Evolutionary conservation across 495 filamentous ascomycete genomes (phyloP).

Genomic region (Pyronema domesticum): DNA sequence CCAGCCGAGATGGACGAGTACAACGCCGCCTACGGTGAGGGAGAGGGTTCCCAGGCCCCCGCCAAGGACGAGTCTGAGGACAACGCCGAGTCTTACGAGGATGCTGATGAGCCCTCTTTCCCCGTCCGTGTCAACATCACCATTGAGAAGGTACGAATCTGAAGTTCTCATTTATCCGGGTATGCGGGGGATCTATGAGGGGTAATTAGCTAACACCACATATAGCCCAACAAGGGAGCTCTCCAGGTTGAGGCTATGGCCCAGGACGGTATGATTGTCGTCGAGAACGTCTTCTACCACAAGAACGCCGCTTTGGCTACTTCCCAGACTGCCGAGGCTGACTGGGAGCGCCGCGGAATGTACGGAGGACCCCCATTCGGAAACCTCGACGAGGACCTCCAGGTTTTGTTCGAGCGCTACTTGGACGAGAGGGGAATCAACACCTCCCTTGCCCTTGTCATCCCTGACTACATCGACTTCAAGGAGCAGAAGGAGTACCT

Average conservation of each 20-base stretch:
- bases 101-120: constrained; percentile 41
- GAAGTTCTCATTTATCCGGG: background rate
- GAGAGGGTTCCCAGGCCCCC: constrained; percentile 28
- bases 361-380: constrained; percentile 88
- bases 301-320: constrained; percentile 51
- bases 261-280: constrained; percentile 69
- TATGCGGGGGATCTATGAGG: background rate
- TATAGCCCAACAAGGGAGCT: constrained; percentile 40
- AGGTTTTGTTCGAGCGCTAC: constrained; percentile 79
- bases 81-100: constrained; percentile 27
- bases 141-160: constrained; percentile 52
- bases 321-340: constrained; percentile 45
- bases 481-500: constrained; percentile 99
- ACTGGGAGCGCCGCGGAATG: constrained; percentile 50
- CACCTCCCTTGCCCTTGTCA: constrained; percentile 67
- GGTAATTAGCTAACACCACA: no score
- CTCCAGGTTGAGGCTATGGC: constrained; percentile 73
- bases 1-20: constrained; percentile 31
- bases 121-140: constrained; percentile 72
- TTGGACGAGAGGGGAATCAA: constrained; percentile 88
- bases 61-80: constrained; percentile 12
- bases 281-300: constrained; percentile 86
- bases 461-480: constrained; percentile 90
- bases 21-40: constrained; percentile 20
- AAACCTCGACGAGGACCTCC: constrained; percentile 89